Evolutionary conservation across 2,329 filamentous ascomycete species (phyloP).

Genomic region (Coniochaeta hoffmannii): DNA sequence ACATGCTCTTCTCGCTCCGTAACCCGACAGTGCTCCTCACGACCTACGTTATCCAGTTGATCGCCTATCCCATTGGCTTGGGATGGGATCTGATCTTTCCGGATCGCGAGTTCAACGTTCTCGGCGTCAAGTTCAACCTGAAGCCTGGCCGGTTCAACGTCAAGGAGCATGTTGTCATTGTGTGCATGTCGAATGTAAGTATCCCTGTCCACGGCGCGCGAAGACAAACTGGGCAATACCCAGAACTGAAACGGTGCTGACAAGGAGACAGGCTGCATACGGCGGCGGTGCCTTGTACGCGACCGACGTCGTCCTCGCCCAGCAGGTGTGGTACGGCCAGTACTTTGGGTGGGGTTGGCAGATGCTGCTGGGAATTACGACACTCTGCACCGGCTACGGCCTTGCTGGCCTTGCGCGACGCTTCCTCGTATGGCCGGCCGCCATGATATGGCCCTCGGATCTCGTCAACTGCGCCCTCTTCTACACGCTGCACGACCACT

Average conservation of each 20-base stretch:
- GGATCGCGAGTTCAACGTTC: slow-evolving; percentile 40
- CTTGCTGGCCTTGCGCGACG: slow-evolving; percentile 52
- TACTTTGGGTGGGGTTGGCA: slow-evolving; percentile 52
- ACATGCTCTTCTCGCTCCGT: slow-evolving; percentile 53
- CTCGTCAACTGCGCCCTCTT: slow-evolving; percentile 56
- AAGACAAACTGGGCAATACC: no score
- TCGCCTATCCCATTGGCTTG: slow-evolving; percentile 52
- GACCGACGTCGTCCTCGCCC: slow-evolving; percentile 42
- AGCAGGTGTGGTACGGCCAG: slow-evolving; percentile 50
- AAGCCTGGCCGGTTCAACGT: slow-evolving; percentile 52
- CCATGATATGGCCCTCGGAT: slow-evolving; percentile 58
- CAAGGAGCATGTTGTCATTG: slow-evolving; percentile 55
- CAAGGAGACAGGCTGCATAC: slow-evolving; percentile 42
- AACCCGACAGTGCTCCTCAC: slow-evolving; percentile 53
- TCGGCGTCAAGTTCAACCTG: slow-evolving; percentile 48
- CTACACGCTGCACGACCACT: slow-evolving; percentile 57
- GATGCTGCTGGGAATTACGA: slow-evolving; percentile 51
- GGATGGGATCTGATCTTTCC: slow-evolving; percentile 49
- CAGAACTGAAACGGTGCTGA: slow-evolving; percentile 6
- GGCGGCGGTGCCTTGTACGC: slow-evolving; percentile 51
- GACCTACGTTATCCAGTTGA: slow-evolving; percentile 54
- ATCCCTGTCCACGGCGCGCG: no score
- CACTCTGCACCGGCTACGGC: slow-evolving; percentile 56
- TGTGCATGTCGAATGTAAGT: slow-evolving; percentile 57
- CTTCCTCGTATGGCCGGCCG: slow-evolving; percentile 53